Conservation (phyloP, 208 protist species). For the Leishmania mexicana region DNA sequence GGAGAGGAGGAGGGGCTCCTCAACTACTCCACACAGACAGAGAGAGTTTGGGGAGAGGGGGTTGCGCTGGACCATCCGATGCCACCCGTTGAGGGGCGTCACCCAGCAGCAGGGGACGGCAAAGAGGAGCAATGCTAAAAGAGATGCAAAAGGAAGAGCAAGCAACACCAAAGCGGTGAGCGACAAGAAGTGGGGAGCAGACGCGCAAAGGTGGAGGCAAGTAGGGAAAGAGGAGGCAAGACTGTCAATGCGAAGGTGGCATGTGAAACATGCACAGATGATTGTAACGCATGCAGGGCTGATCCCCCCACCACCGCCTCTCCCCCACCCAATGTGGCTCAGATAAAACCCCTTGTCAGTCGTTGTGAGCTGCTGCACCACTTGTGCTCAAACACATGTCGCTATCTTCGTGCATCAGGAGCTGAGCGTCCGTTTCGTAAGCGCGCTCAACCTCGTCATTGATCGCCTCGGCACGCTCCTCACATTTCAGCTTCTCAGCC, state of each 20-base stretch:
- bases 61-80: neutral
- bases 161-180: neutral
- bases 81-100: no score
- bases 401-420: neutral
- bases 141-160: neutral
- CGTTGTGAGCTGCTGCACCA: neutral
- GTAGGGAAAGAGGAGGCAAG: neutral
- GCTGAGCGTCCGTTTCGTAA: conserved; percentile 16
- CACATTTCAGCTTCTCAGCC: conserved; percentile 21
- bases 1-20: no score
- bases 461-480: conserved; percentile 37
- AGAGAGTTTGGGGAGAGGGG: neutral
- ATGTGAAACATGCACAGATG: neutral
- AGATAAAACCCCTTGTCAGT: neutral
- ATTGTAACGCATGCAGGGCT: neutral
- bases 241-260: neutral
- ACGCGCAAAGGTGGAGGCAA: neutral
- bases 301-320: no score
- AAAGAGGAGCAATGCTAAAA: neutral
- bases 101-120: no score
- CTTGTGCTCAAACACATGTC: neutral
- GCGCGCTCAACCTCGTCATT: conserved; percentile 14
- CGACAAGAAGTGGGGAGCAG: neutral
- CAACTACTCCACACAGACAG: no score
- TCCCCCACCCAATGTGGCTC: neutral